A percentile compares a stretch with the other conserved stretches of the same genome.
Conservation (phyloP, 257 asterid genomes). For the Solanum appendiculatum region DNA sequence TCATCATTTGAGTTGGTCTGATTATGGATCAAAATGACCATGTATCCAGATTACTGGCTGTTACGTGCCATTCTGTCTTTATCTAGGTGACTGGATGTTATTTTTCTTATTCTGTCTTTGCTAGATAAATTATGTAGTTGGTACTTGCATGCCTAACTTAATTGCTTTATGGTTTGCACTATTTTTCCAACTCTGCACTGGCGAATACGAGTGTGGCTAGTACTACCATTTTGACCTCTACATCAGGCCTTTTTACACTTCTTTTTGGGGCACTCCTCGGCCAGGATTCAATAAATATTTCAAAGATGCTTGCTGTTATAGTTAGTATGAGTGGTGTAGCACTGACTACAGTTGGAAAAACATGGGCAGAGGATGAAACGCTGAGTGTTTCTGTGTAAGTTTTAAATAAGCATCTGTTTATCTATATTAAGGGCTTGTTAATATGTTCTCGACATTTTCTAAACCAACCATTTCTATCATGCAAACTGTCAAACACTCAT, state of each 20-base stretch:
- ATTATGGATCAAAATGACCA: neutral
- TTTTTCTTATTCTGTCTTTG: neutral
- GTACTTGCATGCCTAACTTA: neutral
- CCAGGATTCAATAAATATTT: slow-evolving; percentile 43
- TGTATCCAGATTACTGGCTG: neutral
- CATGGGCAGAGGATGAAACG: slow-evolving; percentile 70
- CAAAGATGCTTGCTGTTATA: slow-evolving; percentile 48
- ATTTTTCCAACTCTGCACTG: slow-evolving; percentile 62
- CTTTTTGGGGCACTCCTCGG: slow-evolving; percentile 59
- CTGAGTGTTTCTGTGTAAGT: slow-evolving; percentile 53
- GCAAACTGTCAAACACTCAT: neutral
- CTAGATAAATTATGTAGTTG: neutral
- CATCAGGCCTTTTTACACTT: slow-evolving; percentile 78
- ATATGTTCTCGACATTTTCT: neutral
- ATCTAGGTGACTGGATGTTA: neutral
- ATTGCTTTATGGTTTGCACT: slow-evolving; percentile 25
- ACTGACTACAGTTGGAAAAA: slow-evolving; percentile 68
- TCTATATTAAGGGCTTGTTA: neutral
- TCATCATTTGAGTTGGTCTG: neutral
- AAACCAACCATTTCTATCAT: neutral
- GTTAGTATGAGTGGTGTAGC: slow-evolving; percentile 71
- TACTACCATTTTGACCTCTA: slow-evolving; percentile 72
- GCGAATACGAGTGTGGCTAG: slow-evolving; percentile 84
- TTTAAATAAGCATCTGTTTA: neutral
- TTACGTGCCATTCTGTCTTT: neutral